Conservation (phyloP, 148 eudicot genomes). For the Rhododendron kiyosumense region DNA sequence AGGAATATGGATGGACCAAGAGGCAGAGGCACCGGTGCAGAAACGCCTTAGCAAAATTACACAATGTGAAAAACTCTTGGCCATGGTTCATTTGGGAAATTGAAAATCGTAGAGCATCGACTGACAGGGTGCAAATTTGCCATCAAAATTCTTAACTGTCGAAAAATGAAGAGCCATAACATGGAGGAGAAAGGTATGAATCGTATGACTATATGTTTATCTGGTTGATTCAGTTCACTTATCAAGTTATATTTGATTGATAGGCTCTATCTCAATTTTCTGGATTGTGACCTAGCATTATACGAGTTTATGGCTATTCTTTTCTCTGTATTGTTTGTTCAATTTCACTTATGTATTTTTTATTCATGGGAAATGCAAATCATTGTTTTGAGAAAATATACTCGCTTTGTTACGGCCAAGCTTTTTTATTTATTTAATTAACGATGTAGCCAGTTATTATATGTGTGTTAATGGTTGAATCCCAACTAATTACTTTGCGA, state of each 20-base stretch:
- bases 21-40: neutral
- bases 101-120: too few relatives aligned
- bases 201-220: neutral
- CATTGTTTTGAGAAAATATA: too few relatives aligned
- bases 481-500: too few relatives aligned
- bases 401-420: too few relatives aligned
- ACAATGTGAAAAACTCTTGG: conserved; percentile 25
- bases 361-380: too few relatives aligned
- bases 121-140: too few relatives aligned
- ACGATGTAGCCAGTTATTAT: too few relatives aligned
- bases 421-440: too few relatives aligned
- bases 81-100: too few relatives aligned
- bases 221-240: neutral
- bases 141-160: neutral
- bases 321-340: neutral
- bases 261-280: neutral
- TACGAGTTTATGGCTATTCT: neutral
- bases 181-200: conserved; percentile 33
- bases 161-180: conserved; percentile 29
- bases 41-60: conserved; percentile 18
- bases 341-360: too few relatives aligned
- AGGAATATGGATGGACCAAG: conserved; percentile 18
- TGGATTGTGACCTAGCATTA: neutral
- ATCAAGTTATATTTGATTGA: neutral
- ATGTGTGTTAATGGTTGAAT: too few relatives aligned